A percentile compares a stretch with the other conserved stretches of the same genome.
Evolutionary conservation across 345 rosid genomes (phyloP).

Genomic region (Noccaea caerulescens): DNA sequence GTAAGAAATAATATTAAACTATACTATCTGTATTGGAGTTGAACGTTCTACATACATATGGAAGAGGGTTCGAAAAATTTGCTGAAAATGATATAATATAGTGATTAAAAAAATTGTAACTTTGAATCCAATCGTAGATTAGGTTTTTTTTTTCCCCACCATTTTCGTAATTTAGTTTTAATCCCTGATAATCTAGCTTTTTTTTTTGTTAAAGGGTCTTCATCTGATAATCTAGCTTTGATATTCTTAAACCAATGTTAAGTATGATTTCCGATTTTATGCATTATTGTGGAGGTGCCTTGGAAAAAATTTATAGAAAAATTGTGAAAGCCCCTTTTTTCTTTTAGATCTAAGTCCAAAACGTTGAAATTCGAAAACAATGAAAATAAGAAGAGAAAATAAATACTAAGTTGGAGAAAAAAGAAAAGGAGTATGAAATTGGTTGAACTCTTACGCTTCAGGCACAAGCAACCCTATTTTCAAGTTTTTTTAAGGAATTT

Average conservation of each 20-base stretch:
- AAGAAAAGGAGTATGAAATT: conserved; percentile 26
- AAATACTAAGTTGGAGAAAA: conserved; percentile 4
- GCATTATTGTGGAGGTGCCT: neutral
- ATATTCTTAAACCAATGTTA: too few relatives aligned
- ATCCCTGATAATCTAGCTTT: neutral
- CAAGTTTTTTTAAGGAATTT: conserved; percentile 30
- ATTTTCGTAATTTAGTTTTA: neutral
- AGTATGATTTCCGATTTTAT: neutral
- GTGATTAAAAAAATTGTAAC: neutral
- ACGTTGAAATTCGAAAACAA: neutral
- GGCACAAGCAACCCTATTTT: conserved; percentile 31
- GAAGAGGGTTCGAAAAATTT: neutral
- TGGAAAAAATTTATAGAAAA: neutral
- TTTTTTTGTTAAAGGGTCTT: too few relatives aligned
- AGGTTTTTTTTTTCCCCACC: too few relatives aligned
- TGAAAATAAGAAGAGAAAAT: neutral
- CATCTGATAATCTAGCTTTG: too few relatives aligned
- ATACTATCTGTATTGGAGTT: neutral
- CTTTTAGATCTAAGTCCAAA: neutral
- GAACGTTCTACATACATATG: neutral
- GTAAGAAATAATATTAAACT: neutral
- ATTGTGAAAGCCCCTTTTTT: neutral
- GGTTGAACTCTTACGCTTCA: conserved; percentile 27
- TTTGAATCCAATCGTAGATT: too few relatives aligned
- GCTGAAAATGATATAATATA: neutral